Evolutionary conservation across 768 basidiomycete genomes (phyloP).

Genomic region (Tricholoma flavovirens): DNA sequence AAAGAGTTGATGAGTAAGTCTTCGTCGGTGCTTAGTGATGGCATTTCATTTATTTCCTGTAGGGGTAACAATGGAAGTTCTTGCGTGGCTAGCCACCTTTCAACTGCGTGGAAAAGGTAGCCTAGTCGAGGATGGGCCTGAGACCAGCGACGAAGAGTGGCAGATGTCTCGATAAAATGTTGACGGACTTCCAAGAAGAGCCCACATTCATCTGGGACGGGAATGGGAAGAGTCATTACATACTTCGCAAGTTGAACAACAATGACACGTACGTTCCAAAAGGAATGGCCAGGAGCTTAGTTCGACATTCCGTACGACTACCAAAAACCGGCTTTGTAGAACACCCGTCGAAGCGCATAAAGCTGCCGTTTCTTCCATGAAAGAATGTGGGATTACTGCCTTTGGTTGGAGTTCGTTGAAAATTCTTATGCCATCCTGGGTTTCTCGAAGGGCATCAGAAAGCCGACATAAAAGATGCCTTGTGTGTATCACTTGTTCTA

Average conservation of each 20-base stretch:
- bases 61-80: slow-evolving; percentile 10
- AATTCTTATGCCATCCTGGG: slow-evolving; percentile 25
- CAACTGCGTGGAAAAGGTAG: slow-evolving; percentile 29
- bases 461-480: slow-evolving; percentile 27
- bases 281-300: slow-evolving; percentile 27
- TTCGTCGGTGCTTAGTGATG: slow-evolving; percentile 24
- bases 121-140: slow-evolving; percentile 19
- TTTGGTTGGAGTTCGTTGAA: slow-evolving; percentile 29
- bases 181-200: slow-evolving; percentile 21
- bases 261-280: slow-evolving; percentile 28
- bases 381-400: slow-evolving; percentile 12
- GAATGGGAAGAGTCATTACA: neutral
- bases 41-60: slow-evolving; percentile 6
- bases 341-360: slow-evolving; percentile 18
- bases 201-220: slow-evolving; percentile 31
- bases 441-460: slow-evolving; percentile 32
- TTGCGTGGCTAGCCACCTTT: slow-evolving; percentile 26
- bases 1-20: slow-evolving; percentile 49
- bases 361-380: slow-evolving; percentile 23
- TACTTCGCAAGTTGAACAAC: neutral
- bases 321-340: slow-evolving; percentile 21
- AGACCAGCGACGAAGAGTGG: slow-evolving; percentile 22
- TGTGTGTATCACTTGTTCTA: slow-evolving; percentile 14
- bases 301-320: slow-evolving; percentile 15
- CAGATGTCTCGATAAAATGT: slow-evolving; percentile 16